Evolutionary conservation across 1,284 basidiomycete genomes (phyloP).

Genomic region (Cutaneotrichosporon dermatis): DNA sequence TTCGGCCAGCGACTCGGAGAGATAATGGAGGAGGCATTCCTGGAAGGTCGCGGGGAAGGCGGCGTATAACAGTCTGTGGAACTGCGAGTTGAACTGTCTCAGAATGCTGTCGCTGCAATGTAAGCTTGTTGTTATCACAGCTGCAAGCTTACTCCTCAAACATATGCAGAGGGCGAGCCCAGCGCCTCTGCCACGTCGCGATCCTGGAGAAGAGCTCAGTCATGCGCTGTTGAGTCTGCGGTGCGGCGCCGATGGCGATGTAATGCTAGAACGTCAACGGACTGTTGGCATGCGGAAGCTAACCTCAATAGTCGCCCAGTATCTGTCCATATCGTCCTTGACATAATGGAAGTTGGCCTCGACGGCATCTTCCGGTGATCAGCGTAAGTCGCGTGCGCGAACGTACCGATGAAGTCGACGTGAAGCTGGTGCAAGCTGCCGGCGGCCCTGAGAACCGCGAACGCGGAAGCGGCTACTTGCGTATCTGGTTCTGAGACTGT

Average conservation of each 20-base stretch:
- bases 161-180: slow-evolving; percentile 35
- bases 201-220: slow-evolving; percentile 38
- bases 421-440: slow-evolving; percentile 22
- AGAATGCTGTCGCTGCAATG: slow-evolving; percentile 24
- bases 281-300: neutral
- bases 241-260: neutral
- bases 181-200: slow-evolving; percentile 43
- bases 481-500: slow-evolving; percentile 18
- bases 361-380: slow-evolving; percentile 27
- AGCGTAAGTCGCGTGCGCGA: neutral
- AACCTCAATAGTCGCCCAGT: slow-evolving; percentile 28
- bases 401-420: slow-evolving; percentile 33
- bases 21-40: slow-evolving; percentile 32
- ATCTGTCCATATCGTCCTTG: slow-evolving; percentile 29
- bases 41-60: slow-evolving; percentile 39
- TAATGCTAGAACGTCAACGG: slow-evolving; percentile 6
- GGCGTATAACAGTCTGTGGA: slow-evolving; percentile 43
- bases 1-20: slow-evolving; percentile 30
- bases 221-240: slow-evolving; percentile 21
- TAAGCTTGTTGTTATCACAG: neutral
- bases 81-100: slow-evolving; percentile 28
- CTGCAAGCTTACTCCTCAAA: slow-evolving; percentile 37
- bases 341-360: slow-evolving; percentile 36
- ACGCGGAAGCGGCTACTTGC: slow-evolving; percentile 25
- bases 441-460: slow-evolving; percentile 16